Evolutionary conservation across 2,329 filamentous ascomycete species (phyloP).

Genomic region (Botrytis byssoidea): DNA sequence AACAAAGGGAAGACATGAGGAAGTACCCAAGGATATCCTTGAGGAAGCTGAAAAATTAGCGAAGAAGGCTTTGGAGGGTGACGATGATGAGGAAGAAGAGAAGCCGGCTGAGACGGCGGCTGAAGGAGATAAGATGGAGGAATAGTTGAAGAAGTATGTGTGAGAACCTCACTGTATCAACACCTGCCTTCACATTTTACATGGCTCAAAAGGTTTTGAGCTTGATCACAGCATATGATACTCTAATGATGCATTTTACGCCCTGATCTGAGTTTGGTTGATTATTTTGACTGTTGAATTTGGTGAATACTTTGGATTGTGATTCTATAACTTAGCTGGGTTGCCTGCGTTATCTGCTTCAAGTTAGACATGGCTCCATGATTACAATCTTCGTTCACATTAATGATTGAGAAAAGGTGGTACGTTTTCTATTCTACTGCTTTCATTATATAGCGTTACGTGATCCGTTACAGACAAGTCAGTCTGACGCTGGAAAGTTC

Average conservation of each 20-base stretch:
- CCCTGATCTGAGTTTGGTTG: background rate
- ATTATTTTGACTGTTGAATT: background rate
- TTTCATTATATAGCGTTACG: background rate
- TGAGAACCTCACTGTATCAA: slow-evolving; percentile 37
- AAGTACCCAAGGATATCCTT: slow-evolving; percentile 85
- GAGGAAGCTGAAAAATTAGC: slow-evolving; percentile 93
- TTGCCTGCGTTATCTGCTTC: background rate
- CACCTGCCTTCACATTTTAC: slow-evolving; percentile 27
- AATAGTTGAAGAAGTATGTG: slow-evolving; percentile 51
- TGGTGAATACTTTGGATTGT: background rate
- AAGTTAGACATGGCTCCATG: background rate
- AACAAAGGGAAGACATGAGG: slow-evolving; percentile 88
- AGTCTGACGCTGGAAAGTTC: background rate
- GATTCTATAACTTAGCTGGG: background rate
- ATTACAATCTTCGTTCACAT: background rate
- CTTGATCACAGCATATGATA: slow-evolving; percentile 17
- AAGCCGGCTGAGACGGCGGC: slow-evolving; percentile 60
- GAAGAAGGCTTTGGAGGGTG: slow-evolving; percentile 83
- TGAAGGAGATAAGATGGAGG: slow-evolving; percentile 81
- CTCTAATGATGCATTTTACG: slow-evolving; percentile 22
- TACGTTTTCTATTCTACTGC: background rate
- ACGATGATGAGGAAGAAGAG: slow-evolving; percentile 76
- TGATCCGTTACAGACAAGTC: background rate
- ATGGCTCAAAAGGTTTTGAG: slow-evolving; percentile 14
- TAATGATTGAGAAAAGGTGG: background rate